A percentile compares a stretch with the other conserved stretches of the same genome.
These are phyloP conservation scores for Cudoniella acicularis DNA, from an alignment of 495 filamentous ascomycete genomes.

Conservation along the genomic window DNA sequence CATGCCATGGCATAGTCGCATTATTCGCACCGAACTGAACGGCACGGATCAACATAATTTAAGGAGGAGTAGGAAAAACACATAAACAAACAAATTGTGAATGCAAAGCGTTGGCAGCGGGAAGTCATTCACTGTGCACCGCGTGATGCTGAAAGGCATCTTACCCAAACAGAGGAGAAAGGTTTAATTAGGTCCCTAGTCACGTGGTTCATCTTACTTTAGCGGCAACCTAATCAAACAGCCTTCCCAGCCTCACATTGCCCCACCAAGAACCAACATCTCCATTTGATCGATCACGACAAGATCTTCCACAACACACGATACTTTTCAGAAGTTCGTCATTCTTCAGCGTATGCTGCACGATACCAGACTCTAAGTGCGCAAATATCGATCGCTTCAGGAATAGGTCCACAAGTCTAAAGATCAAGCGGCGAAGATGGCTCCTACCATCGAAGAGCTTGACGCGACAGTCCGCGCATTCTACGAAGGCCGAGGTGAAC, in stretches of 20 bases:
- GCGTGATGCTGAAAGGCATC: too few species aligned
- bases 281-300: too few species aligned
- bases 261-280: constrained; percentile 7
- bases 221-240: neutral
- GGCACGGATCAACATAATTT: too few species aligned
- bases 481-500: constrained; percentile 90
- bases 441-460: constrained; percentile 78
- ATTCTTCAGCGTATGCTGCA: constrained; percentile 21
- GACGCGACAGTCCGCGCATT: constrained; percentile 94
- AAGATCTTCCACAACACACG: constrained; percentile 4
- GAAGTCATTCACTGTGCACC: too few species aligned
- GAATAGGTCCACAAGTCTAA: constrained; percentile 10
- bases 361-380: constrained; percentile 4
- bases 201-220: too few species aligned
- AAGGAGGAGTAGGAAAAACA: too few species aligned
- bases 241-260: constrained; percentile 1
- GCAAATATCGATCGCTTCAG: constrained; percentile 9
- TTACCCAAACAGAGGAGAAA: too few species aligned
- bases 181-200: too few species aligned
- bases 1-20: too few species aligned
- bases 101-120: too few species aligned
- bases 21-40: too few species aligned
- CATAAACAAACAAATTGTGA: too few species aligned
- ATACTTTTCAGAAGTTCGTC: constrained; percentile 5
- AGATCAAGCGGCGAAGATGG: constrained; percentile 35